Conservation (phyloP, 108 stramenopile species). For the Stephanodiscus triporus region DNA sequence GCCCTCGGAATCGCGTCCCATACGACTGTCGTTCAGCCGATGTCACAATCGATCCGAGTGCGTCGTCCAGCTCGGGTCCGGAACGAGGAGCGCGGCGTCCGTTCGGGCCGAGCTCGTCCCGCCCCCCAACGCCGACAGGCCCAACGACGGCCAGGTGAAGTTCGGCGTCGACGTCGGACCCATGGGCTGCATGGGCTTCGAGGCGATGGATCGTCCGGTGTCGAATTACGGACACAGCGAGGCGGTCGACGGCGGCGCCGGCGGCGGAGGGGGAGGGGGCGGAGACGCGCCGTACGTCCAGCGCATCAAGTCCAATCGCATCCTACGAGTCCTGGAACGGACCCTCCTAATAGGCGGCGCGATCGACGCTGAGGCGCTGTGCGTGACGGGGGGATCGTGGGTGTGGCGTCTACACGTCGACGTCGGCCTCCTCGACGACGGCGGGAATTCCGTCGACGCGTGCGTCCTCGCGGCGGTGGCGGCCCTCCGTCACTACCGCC, state of each 20-base stretch:
- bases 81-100: constrained; percentile 60
- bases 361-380: constrained; percentile 92
- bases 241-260: constrained; percentile 54
- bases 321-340: constrained; percentile 73
- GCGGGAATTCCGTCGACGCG: constrained; percentile 88
- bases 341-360: constrained; percentile 74
- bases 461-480: constrained; percentile 89
- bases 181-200: constrained; percentile 81
- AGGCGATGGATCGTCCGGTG: constrained; percentile 53
- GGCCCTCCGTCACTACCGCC: constrained; percentile 88
- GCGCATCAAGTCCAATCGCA: constrained; percentile 68
- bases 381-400: constrained; percentile 80
- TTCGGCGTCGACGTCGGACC: constrained; percentile 87
- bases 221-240: constrained; percentile 36
- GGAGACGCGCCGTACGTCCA: constrained; percentile 47
- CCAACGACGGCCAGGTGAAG: constrained; percentile 84
- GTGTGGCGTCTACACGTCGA: constrained; percentile 88
- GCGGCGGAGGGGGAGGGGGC: constrained; percentile 44
- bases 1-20: constrained; percentile 66
- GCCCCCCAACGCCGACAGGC: constrained; percentile 84
- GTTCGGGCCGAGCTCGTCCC: constrained; percentile 71
- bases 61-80: constrained; percentile 74
- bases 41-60: constrained; percentile 77
- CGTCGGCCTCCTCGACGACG: constrained; percentile 81
- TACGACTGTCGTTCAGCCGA: constrained; percentile 65